These are phyloP conservation scores for Apophysomyces ossiformis DNA, from an alignment of 371 early-diverging fungal species.

Conservation along the genomic window DNA sequence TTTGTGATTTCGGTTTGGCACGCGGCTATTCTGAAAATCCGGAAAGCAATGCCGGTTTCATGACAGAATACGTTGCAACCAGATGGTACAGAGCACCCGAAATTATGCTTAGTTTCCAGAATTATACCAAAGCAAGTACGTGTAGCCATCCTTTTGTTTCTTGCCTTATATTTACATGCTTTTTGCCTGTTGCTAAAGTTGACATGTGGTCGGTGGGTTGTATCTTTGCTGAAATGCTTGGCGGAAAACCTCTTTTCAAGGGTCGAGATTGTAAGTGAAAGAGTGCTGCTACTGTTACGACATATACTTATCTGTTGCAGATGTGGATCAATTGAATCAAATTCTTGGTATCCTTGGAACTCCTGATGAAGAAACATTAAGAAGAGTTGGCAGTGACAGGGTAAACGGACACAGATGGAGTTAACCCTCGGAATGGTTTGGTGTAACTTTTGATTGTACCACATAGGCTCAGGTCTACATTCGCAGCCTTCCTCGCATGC, in stretches of 20 bases:
- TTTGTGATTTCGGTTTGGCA: slow-evolving; percentile 96
- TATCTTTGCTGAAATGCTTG: slow-evolving; percentile 96
- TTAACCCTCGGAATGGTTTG: slow-evolving; percentile 15
- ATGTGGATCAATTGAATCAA: slow-evolving; percentile 98
- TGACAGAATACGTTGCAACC: slow-evolving; percentile 98
- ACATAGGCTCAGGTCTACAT: slow-evolving; percentile 94
- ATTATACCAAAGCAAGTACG: slow-evolving; percentile 95
- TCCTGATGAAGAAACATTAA: slow-evolving; percentile 93
- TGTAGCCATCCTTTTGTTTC: slow-evolving; percentile 15
- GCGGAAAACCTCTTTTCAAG: slow-evolving; percentile 87
- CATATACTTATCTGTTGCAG: slow-evolving; percentile 20
- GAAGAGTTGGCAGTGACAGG: slow-evolving; percentile 81
- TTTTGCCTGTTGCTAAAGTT: slow-evolving; percentile 45
- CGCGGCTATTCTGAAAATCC: slow-evolving; percentile 86
- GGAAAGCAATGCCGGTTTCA: slow-evolving; percentile 86
- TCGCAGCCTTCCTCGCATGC: slow-evolving; percentile 86
- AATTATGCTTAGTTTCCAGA: slow-evolving; percentile 93
- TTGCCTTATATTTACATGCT: neutral
- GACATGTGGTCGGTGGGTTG: slow-evolving; percentile 99
- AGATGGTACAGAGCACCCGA: slow-evolving; percentile 99
- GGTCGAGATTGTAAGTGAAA: slow-evolving; percentile 82
- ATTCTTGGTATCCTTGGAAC: slow-evolving; percentile 97
- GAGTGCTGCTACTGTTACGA: neutral
- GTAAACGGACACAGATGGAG: slow-evolving; percentile 37
- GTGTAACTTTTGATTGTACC: slow-evolving; percentile 9